Conservation (phyloP, 495 filamentous ascomycete genomes). For the Letharia lupina region DNA sequence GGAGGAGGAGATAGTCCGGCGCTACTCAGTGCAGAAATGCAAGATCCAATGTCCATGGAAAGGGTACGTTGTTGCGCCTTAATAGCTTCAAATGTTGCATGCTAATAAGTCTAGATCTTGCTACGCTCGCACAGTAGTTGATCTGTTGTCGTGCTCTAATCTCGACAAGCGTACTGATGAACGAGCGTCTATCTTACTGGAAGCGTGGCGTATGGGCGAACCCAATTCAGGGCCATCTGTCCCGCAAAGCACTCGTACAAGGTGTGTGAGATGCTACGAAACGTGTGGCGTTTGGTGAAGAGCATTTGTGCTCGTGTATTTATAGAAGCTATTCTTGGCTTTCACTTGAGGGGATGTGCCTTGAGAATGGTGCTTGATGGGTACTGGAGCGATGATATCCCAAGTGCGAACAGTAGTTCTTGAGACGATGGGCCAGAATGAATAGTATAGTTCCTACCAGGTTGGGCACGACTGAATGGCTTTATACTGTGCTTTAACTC, state of each 20-base stretch:
- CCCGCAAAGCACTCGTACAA: background rate
- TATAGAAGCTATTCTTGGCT: background rate
- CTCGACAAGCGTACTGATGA: background rate
- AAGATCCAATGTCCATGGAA: constrained; percentile 53
- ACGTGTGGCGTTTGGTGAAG: background rate
- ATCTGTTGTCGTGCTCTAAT: background rate
- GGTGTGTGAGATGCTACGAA: background rate
- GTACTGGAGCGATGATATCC: background rate
- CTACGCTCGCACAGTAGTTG: constrained; percentile 44
- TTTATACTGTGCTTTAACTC: background rate
- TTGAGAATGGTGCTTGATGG: background rate
- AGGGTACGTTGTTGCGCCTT: constrained; percentile 48
- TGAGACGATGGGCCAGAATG: background rate
- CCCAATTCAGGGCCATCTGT: background rate
- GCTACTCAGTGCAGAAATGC: constrained; percentile 50
- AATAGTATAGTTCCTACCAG: background rate
- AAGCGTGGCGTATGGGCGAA: background rate
- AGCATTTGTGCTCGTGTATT: background rate
- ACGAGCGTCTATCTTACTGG: background rate
- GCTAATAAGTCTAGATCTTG: constrained; percentile 36
- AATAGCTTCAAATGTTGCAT: constrained; percentile 21
- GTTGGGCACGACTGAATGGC: background rate
- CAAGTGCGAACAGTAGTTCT: background rate
- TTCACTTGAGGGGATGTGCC: background rate
- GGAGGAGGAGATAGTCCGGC: constrained; percentile 53